Conservation (phyloP, 768 basidiomycete species). For the Leccinum boreale region DNA sequence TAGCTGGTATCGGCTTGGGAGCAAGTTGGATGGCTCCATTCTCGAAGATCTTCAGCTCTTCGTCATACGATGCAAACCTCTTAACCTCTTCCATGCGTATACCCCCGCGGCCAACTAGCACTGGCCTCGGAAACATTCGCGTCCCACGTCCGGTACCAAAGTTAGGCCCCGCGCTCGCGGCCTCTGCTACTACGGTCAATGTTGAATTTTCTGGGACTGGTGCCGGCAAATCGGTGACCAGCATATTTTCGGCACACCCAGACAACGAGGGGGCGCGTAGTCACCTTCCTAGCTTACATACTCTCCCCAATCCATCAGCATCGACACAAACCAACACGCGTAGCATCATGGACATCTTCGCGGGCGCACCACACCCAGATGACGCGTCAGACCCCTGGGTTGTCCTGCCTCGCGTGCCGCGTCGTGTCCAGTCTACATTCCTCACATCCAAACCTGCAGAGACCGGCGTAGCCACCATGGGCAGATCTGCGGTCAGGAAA, state of each 20-base stretch:
- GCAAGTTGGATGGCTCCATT: slow-evolving; percentile 83
- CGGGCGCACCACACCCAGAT: slow-evolving; percentile 65
- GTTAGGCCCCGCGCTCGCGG: slow-evolving; percentile 77
- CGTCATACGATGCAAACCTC: slow-evolving; percentile 21
- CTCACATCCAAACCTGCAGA: slow-evolving; percentile 20
- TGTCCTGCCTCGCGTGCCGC: slow-evolving; percentile 47
- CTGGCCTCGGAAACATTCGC: slow-evolving; percentile 20
- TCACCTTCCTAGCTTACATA: slow-evolving; percentile 9
- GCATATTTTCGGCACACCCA: slow-evolving; percentile 34
- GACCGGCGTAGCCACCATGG: slow-evolving; percentile 11
- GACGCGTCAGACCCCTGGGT: slow-evolving; percentile 67
- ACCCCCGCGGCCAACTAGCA: slow-evolving; percentile 27
- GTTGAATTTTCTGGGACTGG: slow-evolving; percentile 89
- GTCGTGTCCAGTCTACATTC: slow-evolving; percentile 28
- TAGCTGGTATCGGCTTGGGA: slow-evolving; percentile 33
- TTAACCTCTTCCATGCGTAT: slow-evolving; percentile 17
- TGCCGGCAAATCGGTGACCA: slow-evolving; percentile 53
- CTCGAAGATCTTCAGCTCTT: slow-evolving; percentile 69
- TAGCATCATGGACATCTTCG: slow-evolving; percentile 84
- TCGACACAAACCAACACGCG: slow-evolving; percentile 20
- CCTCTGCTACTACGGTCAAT: slow-evolving; percentile 89
- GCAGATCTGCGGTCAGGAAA: slow-evolving; percentile 17
- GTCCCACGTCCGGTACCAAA: slow-evolving; percentile 68
- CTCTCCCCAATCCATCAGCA: slow-evolving; percentile 11
- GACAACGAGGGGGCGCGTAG: slow-evolving; percentile 13